Percentiles rank a stretch among this genome's conserved stretches.
phyloP scores from a whole-genome alignment of 805 yeast genomes.

The Tetrapisispora nanseiensis region DNA sequence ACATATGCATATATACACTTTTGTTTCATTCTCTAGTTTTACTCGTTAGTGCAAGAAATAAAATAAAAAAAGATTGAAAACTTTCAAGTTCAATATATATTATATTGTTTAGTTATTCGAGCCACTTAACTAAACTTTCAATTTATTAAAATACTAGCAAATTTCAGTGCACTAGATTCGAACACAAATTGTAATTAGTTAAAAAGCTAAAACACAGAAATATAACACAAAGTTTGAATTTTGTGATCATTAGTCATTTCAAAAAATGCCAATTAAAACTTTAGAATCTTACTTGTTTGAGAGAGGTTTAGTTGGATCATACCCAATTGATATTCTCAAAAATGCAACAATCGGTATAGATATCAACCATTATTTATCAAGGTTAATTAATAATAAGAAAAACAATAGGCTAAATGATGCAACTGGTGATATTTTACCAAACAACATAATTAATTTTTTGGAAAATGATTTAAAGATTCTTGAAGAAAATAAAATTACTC shows the following conservation, averaged over 20 bases:
- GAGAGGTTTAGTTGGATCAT: conserved; percentile 47
- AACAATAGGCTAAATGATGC: conserved; percentile 61
- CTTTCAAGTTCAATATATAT: too few species aligned
- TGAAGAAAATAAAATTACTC: conserved; percentile 54
- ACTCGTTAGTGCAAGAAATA: too few species aligned
- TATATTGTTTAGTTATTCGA: too few species aligned
- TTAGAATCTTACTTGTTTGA: conserved; percentile 64
- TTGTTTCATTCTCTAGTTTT: too few species aligned
- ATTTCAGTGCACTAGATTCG: too few species aligned
- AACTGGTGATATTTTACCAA: conserved; percentile 65
- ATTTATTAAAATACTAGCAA: too few species aligned
- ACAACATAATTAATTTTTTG: conserved; percentile 45
- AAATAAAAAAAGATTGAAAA: too few species aligned
- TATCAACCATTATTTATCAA: conserved; percentile 64
- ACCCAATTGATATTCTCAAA: conserved; percentile 54
- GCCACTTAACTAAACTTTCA: too few species aligned
- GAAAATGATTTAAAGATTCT: conserved; percentile 56
- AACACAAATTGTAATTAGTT: too few species aligned
- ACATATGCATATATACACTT: too few species aligned
- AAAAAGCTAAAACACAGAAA: too few species aligned
- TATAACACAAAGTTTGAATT: too few species aligned
- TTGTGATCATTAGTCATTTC: background rate
- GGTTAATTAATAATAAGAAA: conserved; percentile 49
- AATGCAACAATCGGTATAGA: conserved; percentile 75
- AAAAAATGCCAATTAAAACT: conserved; percentile 37